Evolutionary conservation across 331 rosid species (phyloP).

Genomic region (Quercus phellos): DNA sequence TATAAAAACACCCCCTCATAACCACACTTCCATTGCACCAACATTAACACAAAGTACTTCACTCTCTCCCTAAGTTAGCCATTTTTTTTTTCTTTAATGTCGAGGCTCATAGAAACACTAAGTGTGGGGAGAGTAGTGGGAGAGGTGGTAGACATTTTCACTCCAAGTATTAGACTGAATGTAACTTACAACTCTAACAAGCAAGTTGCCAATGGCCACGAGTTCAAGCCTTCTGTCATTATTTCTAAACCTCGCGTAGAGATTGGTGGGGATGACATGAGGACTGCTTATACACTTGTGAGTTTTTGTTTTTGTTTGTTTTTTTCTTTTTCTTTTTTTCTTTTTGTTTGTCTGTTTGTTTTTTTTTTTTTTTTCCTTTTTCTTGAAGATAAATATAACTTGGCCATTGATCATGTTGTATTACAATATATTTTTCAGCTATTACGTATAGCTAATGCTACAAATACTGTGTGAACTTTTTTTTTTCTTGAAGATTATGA

Average conservation of each 20-base stretch:
- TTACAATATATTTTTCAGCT: neutral
- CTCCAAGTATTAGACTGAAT: constrained; percentile 64
- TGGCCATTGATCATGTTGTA: neutral
- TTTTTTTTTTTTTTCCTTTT: too few relatives aligned
- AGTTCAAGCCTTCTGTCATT: constrained; percentile 58
- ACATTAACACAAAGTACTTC: constrained; percentile 7
- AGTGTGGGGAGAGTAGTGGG: constrained; percentile 77
- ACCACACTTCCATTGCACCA: constrained; percentile 15
- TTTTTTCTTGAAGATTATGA: constrained; percentile 53
- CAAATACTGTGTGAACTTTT: neutral
- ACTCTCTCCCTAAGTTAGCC: neutral
- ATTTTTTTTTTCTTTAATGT: constrained; percentile 18
- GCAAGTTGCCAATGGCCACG: constrained; percentile 78
- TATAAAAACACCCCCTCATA: constrained; percentile 45
- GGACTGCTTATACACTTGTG: constrained; percentile 79
- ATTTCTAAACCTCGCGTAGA: constrained; percentile 63
- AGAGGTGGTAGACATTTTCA: constrained; percentile 78
- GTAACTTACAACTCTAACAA: constrained; percentile 57
- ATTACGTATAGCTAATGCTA: neutral
- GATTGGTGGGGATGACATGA: constrained; percentile 75
- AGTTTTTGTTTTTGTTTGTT: neutral
- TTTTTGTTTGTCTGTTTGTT: too few relatives aligned
- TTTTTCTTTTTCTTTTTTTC: too few relatives aligned
- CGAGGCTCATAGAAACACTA: constrained; percentile 58
- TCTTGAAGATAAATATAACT: neutral